Conservation (phyloP, 306 rosid genomes). For the Biancaea sappan region DNA sequence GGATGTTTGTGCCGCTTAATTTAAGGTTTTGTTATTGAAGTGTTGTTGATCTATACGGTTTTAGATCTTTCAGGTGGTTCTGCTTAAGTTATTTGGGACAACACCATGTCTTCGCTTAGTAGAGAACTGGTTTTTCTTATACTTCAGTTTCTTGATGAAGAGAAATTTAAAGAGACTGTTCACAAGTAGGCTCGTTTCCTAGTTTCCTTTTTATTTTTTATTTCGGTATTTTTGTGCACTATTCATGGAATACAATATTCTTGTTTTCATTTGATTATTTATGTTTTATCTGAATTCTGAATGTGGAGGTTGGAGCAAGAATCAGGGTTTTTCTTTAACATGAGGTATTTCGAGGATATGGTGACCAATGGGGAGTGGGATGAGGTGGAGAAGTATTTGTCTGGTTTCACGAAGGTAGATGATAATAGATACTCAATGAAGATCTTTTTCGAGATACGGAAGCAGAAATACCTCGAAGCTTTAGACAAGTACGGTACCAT, state of each 20-base stretch:
- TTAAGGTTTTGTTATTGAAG: constrained; percentile 44
- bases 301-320: constrained; percentile 94
- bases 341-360: constrained; percentile 95
- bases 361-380: constrained; percentile 98
- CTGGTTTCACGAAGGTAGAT: constrained; percentile 97
- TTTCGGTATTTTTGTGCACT: not conserved
- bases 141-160: constrained; percentile 98
- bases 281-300: constrained; percentile 43
- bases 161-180: constrained; percentile 94
- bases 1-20: constrained; percentile 25
- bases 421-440: constrained; percentile 97
- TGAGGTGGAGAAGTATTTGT: constrained; percentile 91
- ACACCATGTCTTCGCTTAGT: constrained; percentile 91
- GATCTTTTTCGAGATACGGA: constrained; percentile 93
- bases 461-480: constrained; percentile 96
- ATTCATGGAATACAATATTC: not conserved
- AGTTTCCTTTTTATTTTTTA: not conserved
- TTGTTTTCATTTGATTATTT: constrained; percentile 7
- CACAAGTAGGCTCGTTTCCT: constrained; percentile 60
- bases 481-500: constrained; percentile 74
- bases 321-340: constrained; percentile 90
- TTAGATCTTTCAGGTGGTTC: constrained; percentile 50
- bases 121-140: constrained; percentile 96
- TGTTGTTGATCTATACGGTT: constrained; percentile 59
- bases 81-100: constrained; percentile 28